These are phyloP conservation scores for Phytophthora ramorum DNA, from an alignment of 352 stramenopile species.

Conservation along the genomic window DNA sequence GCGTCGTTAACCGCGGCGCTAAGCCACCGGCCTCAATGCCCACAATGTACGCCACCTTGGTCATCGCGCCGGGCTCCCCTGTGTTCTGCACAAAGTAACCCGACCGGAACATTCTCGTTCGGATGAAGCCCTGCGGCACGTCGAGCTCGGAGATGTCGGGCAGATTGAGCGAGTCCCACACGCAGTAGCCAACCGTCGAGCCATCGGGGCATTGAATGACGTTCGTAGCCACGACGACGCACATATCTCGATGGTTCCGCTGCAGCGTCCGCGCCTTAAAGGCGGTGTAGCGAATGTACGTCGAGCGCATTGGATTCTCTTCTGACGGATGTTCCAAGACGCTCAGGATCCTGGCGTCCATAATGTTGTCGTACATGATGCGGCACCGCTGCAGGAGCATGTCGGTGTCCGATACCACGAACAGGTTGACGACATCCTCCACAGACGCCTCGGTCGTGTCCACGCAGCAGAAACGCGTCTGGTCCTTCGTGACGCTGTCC, in stretches of 20 bases:
- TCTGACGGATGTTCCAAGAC: slow-evolving; percentile 45
- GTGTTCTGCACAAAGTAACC: slow-evolving; percentile 52
- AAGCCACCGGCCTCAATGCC: slow-evolving; percentile 50
- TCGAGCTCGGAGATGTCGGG: slow-evolving; percentile 41
- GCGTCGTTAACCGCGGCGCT: slow-evolving; percentile 37
- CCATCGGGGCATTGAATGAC: slow-evolving; percentile 43
- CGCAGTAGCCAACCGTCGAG: slow-evolving; percentile 55
- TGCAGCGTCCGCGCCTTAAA: slow-evolving; percentile 44
- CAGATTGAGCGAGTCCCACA: slow-evolving; percentile 58
- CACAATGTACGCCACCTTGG: slow-evolving; percentile 50
- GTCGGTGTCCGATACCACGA: slow-evolving; percentile 44
- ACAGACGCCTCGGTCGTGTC: slow-evolving; percentile 36
- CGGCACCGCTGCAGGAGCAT: slow-evolving; percentile 45
- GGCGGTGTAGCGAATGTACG: slow-evolving; percentile 54
- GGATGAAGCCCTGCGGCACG: slow-evolving; percentile 41
- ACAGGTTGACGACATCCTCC: slow-evolving; percentile 46
- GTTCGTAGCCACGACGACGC: slow-evolving; percentile 50
- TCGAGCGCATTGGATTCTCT: slow-evolving; percentile 40
- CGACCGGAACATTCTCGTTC: slow-evolving; percentile 50
- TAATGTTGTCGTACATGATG: slow-evolving; percentile 54
- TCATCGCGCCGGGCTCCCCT: slow-evolving; percentile 28
- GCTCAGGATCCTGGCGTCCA: slow-evolving; percentile 45
- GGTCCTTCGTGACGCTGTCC: slow-evolving; percentile 39
- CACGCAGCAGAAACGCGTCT: slow-evolving; percentile 52
- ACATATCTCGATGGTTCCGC: slow-evolving; percentile 50